Base-by-base conservation (phyloP, 2,329 filamentous ascomycete species). In the Apiospora aurea region DNA sequence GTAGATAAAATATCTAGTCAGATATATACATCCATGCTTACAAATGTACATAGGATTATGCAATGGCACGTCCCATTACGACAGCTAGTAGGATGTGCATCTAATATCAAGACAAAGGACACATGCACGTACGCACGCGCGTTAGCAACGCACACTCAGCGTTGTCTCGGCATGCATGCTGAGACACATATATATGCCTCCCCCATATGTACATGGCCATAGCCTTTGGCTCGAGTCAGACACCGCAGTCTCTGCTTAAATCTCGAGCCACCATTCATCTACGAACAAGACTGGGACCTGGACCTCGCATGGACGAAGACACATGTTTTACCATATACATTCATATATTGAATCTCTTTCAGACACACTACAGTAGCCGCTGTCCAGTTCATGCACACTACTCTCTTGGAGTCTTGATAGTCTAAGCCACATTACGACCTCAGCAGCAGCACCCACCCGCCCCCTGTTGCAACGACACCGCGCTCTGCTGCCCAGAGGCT, bases 311-410 rank as follows among this genome's bases (percentile, higher is more conserved):
- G 7, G 29, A 34, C 18, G 34, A 64, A 41, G 57, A 64, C 57
- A 13, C 18, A 41, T 64, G 57, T 64, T 64, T 64, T n/a, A 64
- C 57, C 38, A 64, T 64, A 41, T 41, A 64, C 57, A 64, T 41
- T 64, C 57, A 14, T 41, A 21, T 41, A 41, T 64, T 41, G 57
- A 41, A 64, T 64, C 34, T n/a, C 57, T 41, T 41, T 41, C 57
- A 64, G 21, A 64, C 57, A n/a, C 57, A 64, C 57, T 64, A 64
- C 34, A 41, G 57, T 41, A 64, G 41, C 34, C 57, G 10, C 34
- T 64, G 29, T 11, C 57, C 38, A 29, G n/a, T 21, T 41, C 57
- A 13, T 41, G 57, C 57, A 14, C 57, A 41, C 57, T 38, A 41
- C 51, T 64, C 53, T 61, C 53, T 26, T 34, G 5, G 53, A 61